Evolutionary conservation across 176 grass and related monocot species (phyloP).

Genomic region (Elaeis guineensis): DNA sequence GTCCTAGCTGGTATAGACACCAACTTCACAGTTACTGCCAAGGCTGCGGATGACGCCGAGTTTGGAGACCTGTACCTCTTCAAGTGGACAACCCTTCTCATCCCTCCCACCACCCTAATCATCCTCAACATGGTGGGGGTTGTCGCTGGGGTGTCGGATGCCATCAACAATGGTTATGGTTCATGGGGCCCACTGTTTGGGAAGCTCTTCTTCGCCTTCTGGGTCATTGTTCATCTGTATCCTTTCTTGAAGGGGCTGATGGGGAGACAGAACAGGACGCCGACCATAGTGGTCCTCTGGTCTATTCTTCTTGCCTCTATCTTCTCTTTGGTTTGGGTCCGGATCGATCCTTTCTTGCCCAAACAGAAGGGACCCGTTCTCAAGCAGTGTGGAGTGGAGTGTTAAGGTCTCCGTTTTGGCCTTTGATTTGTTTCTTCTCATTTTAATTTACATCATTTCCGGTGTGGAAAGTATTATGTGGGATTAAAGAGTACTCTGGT

Average conservation of each 20-base stretch:
- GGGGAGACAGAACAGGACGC: constrained; percentile 82
- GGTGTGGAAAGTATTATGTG: no score
- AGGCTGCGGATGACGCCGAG: constrained; percentile 53
- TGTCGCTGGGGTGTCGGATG: constrained; percentile 84
- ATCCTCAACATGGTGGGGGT: constrained; percentile 99
- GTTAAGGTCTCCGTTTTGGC: constrained; percentile 14
- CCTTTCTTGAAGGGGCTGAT: constrained; percentile 93
- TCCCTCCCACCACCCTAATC: constrained; percentile 80
- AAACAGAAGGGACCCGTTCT: constrained; percentile 67
- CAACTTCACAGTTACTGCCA: constrained; percentile 96
- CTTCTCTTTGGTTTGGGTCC: constrained; percentile 92
- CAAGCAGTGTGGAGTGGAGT: constrained; percentile 84
- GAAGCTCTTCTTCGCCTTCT: constrained; percentile 97
- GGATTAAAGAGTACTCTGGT: no score
- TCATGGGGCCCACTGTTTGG: constrained; percentile 92
- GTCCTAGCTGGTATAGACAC: constrained; percentile 78
- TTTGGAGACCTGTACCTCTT: constrained; percentile 92
- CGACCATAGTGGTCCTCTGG: constrained; percentile 91
- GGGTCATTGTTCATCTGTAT: constrained; percentile 93
- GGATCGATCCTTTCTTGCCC: constrained; percentile 93
- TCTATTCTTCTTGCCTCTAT: constrained; percentile 88
- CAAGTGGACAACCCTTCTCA: constrained; percentile 87
- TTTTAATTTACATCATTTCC: no score
- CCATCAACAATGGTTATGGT: constrained; percentile 82
- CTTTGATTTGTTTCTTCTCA: neutral